Base-by-base conservation (phyloP, 805 yeast genomes). In the Candida bentonensis region DNA sequence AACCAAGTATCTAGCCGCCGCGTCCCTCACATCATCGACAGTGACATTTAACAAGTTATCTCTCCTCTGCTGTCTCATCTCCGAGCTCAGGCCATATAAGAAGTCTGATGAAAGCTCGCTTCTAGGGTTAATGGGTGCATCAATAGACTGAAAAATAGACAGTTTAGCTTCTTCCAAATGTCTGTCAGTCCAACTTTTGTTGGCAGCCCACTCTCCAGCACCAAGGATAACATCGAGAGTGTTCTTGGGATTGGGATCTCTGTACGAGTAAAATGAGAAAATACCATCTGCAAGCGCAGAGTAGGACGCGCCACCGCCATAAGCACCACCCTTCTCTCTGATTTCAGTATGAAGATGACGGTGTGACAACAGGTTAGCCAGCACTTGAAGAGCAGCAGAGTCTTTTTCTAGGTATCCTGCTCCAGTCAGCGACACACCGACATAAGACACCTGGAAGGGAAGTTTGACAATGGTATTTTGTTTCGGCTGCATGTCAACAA, bases 291-390 rank as follows among this genome's bases (percentile, higher is more conserved):
- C n/a, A 21, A 84, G 58, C 0, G 89, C 86, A 58, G 80, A 83
- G 59, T 79, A 92, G 4, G 74, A 65, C 3, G 94, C 82, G 3
- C 98, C 98, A 3, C 95, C 97, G 4, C 98, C 98, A 58, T 92
- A 92, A 0, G 98, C 98, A 47, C 98, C 98, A 46, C 95, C 95
- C 55, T 89, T 78, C 58, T 92, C 98, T 51, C 98, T 74, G 30
- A 92, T 78, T 50, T 87, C 95, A 11, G 85, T 74, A 61, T 92
- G 98, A 42, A 92, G 66, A 52, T 83, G 76, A 56, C 82, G 84
- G 63, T 81, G 88, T 0, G 95, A 80, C 52, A 87, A 61, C 46
- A 92, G 60, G 52, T 82, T 88, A 1, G 96, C 72, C 41, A 92
- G 67, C 0, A 92, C 76, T 61, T 85, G 95, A 39, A 92, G 69